Percentiles rank a stretch among this genome's conserved stretches.
Evolutionary conservation across 2,329 filamentous ascomycete species (phyloP).

Genomic region (Teratosphaeria viscida): DNA sequence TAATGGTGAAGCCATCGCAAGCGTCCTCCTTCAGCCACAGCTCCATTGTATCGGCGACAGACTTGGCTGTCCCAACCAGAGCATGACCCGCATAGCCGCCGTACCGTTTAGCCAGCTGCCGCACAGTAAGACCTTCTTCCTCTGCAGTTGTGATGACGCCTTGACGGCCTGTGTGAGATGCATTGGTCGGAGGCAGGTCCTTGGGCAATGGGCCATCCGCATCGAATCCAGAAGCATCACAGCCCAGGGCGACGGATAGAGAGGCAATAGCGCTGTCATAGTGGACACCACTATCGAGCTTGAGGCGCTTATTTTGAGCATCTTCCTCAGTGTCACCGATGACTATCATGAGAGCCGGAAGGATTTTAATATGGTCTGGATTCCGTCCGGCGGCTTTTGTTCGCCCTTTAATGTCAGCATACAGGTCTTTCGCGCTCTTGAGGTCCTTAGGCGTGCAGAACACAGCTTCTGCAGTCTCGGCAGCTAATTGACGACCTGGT

Average conservation of each 20-base stretch:
- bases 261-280: conserved; percentile 15
- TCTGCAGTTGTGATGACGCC: conserved; percentile 12
- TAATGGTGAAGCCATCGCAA: conserved; percentile 17
- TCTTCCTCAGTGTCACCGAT: conserved; percentile 15
- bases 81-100: conserved; percentile 15
- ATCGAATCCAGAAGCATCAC: conserved; percentile 11
- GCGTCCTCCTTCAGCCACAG: conserved; percentile 13
- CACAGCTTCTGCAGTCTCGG: conserved; percentile 17
- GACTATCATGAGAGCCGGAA: conserved; percentile 19
- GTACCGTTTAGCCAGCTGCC: conserved; percentile 15
- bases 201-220: conserved; percentile 15
- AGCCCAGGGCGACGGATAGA: conserved; percentile 13
- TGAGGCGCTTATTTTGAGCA: conserved; percentile 14
- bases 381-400: conserved; percentile 12
- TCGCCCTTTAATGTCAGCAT: conserved; percentile 15
- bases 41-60: conserved; percentile 16
- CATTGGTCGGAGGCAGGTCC: conserved; percentile 15
- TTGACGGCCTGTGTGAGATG: conserved; percentile 11
- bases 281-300: conserved; percentile 13
- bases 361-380: conserved; percentile 14
- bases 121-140: conserved; percentile 14
- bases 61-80: conserved; percentile 12
- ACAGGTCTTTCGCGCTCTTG: conserved; percentile 12
- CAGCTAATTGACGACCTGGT: conserved; percentile 16
- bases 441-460: conserved; percentile 17